Base-by-base conservation (phyloP, 441 rosid genomes). In the Omphalea diandra region DNA sequence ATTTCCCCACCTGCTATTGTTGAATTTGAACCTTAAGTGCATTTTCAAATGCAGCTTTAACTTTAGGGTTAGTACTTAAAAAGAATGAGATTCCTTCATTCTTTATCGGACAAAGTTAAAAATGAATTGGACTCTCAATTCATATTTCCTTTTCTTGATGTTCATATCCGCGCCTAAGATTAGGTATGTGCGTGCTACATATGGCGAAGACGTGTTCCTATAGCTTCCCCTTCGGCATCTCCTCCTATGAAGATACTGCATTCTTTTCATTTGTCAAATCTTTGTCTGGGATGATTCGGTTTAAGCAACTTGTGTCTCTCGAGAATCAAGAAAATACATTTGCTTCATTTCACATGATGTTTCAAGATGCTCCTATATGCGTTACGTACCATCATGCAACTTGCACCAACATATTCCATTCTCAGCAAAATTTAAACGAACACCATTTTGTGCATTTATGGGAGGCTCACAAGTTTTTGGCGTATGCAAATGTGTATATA, bases 191-290 rank as follows among this genome's bases (percentile, higher is more conserved):
- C n/a, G n/a, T n/a, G n/a, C n/a, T n/a, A n/a, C n/a, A n/a, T n/a
- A n/a, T n/a, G n/a, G n/a, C n/a, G n/a, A n/a, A n/a, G n/a, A n/a
- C n/a, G n/a, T n/a, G n/a, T 47, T 53, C 71, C 8, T 40, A 12
- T 9, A 18, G 5, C 64, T 59, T 63, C 67, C 29, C 49, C 70
- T 62, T 72, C 43, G 68, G 72, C 76, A 67, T 76, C 49, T 67
- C 20, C 20, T 41, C 1, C 26, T 6, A 38, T 10, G 15, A 35
- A 36, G 43, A 38, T 15, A 36, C 41, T 18, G 46, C 36, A 22
- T 56, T 14, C n/a, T 27, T 50, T 56, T 31, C 35, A 15, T 0
- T 29, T 55, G 18, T 56, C 36, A 17, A n/a, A 11, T 55, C 20
- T 55, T 55, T 27, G 60, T 55, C 1, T 27, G 36, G 31, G 65